Percentiles rank a stretch among this genome's conserved stretches.
phyloP scores from a whole-genome alignment of 805 yeast species.

The Candida ipomoeae region DNA sequence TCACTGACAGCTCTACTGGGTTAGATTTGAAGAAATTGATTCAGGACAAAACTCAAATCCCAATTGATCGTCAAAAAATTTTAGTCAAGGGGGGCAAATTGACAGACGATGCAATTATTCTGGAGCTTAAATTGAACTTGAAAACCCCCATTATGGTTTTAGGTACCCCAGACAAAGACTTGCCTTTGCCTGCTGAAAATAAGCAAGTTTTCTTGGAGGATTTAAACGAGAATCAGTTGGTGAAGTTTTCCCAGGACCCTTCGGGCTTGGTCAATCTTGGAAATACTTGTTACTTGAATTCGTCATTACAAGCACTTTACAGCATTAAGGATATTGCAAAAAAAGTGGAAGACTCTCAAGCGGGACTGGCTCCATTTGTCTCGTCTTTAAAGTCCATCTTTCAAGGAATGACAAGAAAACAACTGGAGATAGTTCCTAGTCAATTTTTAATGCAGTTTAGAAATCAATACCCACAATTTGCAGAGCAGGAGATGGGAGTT shows the following conservation, averaged over 20 bases:
- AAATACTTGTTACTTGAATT: slow-evolving; percentile 73
- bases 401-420: slow-evolving; percentile 41
- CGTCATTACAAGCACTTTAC: slow-evolving; percentile 58
- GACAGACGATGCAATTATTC: slow-evolving; percentile 59
- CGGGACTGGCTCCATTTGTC: slow-evolving; percentile 19
- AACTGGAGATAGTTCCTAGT: slow-evolving; percentile 58
- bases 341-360: slow-evolving; percentile 16
- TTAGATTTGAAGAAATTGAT: slow-evolving; percentile 63
- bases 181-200: slow-evolving; percentile 49
- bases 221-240: slow-evolving; percentile 44
- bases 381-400: slow-evolving; percentile 43
- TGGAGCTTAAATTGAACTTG: slow-evolving; percentile 52
- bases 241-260: slow-evolving; percentile 45
- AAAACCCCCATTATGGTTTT: slow-evolving; percentile 78
- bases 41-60: slow-evolving; percentile 70
- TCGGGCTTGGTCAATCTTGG: slow-evolving; percentile 68
- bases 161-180: slow-evolving; percentile 78
- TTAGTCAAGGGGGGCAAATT: slow-evolving; percentile 87
- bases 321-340: slow-evolving; percentile 41
- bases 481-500: slow-evolving; percentile 70
- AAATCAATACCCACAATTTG: slow-evolving; percentile 78
- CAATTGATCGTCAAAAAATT: slow-evolving; percentile 86
- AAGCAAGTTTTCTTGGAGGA: slow-evolving; percentile 67
- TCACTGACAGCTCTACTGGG: slow-evolving; percentile 56
- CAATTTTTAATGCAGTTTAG: slow-evolving; percentile 64